These are phyloP conservation scores for Avicennia marina DNA, from an alignment of 257 asterid species.

Conservation along the genomic window DNA sequence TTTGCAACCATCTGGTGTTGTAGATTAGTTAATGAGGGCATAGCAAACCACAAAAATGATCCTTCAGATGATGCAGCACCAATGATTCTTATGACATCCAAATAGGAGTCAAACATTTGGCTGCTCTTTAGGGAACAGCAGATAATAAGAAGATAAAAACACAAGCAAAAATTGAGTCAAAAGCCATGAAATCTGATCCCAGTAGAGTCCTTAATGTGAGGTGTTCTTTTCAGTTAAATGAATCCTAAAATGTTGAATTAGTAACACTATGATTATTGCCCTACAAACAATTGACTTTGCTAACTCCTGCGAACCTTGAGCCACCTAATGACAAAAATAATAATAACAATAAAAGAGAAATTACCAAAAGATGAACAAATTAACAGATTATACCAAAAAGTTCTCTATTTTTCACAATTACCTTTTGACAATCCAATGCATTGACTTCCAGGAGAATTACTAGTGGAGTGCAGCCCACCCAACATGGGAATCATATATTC, in stretches of 20 bases:
- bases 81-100: neutral
- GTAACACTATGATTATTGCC: too few relatives aligned
- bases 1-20: neutral
- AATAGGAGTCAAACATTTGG: neutral
- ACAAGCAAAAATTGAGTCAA: too few relatives aligned
- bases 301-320: too few relatives aligned
- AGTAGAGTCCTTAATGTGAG: too few relatives aligned
- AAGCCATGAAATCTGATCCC: too few relatives aligned
- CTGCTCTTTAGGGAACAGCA: too few relatives aligned
- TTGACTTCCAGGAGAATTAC: conserved; percentile 1
- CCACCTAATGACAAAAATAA: neutral
- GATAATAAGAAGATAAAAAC: too few relatives aligned
- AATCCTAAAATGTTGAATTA: too few relatives aligned
- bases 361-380: neutral
- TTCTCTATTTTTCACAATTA: neutral
- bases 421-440: conserved; percentile 5
- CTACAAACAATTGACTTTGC: too few relatives aligned
- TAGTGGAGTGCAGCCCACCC: conserved; percentile 6
- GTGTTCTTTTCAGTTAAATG: too few relatives aligned
- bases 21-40: neutral
- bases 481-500: neutral
- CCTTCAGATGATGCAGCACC: neutral
- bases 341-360: neutral
- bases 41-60: neutral
- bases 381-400: neutral